A percentile compares a stretch with the other conserved stretches of the same genome.
These are phyloP conservation scores for Coemansia brasiliensis DNA, from an alignment of 192 early-diverging fungal genomes.

Conservation along the genomic window DNA sequence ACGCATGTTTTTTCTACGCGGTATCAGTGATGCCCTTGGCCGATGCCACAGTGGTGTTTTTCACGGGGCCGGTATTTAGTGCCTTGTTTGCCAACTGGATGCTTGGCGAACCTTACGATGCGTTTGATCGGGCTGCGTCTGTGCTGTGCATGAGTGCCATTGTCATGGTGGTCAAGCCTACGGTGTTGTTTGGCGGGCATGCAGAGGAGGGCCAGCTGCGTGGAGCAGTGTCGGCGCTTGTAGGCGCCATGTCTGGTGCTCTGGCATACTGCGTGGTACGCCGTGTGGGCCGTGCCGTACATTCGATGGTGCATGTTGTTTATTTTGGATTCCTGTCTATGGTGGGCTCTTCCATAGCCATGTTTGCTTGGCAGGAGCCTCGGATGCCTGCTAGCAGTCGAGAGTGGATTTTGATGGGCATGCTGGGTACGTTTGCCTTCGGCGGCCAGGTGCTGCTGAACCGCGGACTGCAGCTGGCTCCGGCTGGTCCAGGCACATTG, in stretches of 20 bases:
- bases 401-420: slow-evolving; percentile 55
- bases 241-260: slow-evolving; percentile 62
- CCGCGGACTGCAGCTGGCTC: slow-evolving; percentile 71
- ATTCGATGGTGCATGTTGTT: slow-evolving; percentile 76
- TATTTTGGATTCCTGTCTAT: slow-evolving; percentile 72
- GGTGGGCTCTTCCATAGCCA: slow-evolving; percentile 51
- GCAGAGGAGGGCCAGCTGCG: slow-evolving; percentile 15
- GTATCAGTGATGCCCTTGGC: slow-evolving; percentile 67
- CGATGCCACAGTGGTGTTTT: slow-evolving; percentile 79
- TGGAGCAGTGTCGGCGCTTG: slow-evolving; percentile 55
- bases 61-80: slow-evolving; percentile 75
- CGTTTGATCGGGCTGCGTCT: slow-evolving; percentile 59
- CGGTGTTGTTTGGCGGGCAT: slow-evolving; percentile 39
- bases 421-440: slow-evolving; percentile 65
- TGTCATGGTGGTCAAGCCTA: slow-evolving; percentile 61
- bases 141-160: slow-evolving; percentile 63
- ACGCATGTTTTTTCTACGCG: slow-evolving; percentile 72
- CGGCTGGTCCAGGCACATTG: slow-evolving; percentile 71
- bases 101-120: slow-evolving; percentile 65
- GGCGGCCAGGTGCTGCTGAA: slow-evolving; percentile 74
- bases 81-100: slow-evolving; percentile 63
- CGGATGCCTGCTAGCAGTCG: slow-evolving; percentile 32
- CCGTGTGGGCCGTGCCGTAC: slow-evolving; percentile 67
- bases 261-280: slow-evolving; percentile 72
- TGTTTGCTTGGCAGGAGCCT: slow-evolving; percentile 29